Base-by-base conservation (phyloP, 2,329 filamentous ascomycete genomes). In the Fusarium goolgardi region DNA sequence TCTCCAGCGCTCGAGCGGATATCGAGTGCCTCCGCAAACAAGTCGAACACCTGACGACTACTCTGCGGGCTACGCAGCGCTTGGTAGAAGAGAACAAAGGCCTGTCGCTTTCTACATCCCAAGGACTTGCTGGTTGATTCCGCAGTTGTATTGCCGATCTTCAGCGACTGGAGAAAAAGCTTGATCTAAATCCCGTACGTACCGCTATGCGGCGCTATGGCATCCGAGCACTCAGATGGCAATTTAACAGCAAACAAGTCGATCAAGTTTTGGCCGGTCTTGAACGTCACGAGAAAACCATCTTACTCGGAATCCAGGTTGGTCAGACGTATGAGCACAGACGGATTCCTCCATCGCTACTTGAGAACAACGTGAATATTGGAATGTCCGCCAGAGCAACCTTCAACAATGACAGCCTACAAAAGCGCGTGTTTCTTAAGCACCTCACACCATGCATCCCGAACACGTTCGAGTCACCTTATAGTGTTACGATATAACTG, bases 141-240 rank as follows among this genome's bases (percentile, higher is more conserved):
- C 8, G 25, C 1, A 60, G 9, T 21, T 66, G 46, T 12, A 45
- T 34, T 10, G 4, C 10, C 11, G 20, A 52, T 9, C 6, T 57
- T 41, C 12, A 20, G 11, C 7, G 20, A 25, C 3, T 52, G 11
- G 16, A 56, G 21, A 25, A 39, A 5, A 67, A 53, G 37, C 60
- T 65, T 1, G 25, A 35, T 2, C 45, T 27, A 47, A 46, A 12
- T 18, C 43, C 10, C 20, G 29, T 9, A 51, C 52, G 55, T 5
- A 41, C 35, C 13, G 41, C 5, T 2, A 67, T 61, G 56, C 31
- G 64, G 3, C 64, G 56, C 9, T 49, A 55, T 18, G 60, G 59
- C 1, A 0, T 64, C 29, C 64, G 61, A 27, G 53, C 53, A 6
- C 25, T 67, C 6, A 64, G 58, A 23, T 67, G 64, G 64, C 64